phyloP scores from a whole-genome alignment of 345 rosid genomes.

The Aurinia saxatilis region DNA sequence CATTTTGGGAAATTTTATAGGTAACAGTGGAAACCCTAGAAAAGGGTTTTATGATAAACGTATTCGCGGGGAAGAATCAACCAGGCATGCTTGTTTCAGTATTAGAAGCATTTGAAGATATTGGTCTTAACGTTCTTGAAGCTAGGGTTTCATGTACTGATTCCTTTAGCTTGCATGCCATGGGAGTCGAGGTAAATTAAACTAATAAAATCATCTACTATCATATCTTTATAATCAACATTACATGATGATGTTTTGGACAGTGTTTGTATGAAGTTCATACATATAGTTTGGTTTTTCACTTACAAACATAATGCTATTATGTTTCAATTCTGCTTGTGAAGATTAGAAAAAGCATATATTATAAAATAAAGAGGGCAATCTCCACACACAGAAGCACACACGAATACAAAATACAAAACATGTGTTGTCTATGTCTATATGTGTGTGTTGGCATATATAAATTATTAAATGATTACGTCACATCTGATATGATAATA shows the following conservation, averaged over 20 bases:
- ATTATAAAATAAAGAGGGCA: background rate
- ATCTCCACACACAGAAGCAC: background rate
- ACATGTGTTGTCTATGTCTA: conserved; percentile 3
- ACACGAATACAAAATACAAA: conserved; percentile 14
- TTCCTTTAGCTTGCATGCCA: conserved; percentile 59
- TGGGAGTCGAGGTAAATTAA: conserved; percentile 63
- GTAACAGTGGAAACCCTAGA: conserved; percentile 80
- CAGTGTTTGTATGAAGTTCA: background rate
- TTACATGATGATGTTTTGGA: background rate
- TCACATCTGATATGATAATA: conserved; percentile 6
- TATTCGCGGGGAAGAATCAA: conserved; percentile 51
- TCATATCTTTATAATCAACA: background rate
- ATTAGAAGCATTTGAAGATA: conserved; percentile 77
- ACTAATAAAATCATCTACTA: background rate
- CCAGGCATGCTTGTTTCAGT: conserved; percentile 74
- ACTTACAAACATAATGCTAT: background rate
- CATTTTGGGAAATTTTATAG: conserved; percentile 29
- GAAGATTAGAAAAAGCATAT: background rate
- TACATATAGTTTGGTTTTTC: no score
- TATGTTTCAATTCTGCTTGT: background rate
- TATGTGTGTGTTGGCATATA: conserved; percentile 8
- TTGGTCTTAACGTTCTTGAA: conserved; percentile 68
- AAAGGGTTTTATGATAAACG: conserved; percentile 66
- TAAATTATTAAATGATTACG: background rate
- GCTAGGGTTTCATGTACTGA: conserved; percentile 96